Conservation (phyloP, 768 basidiomycete species). For the Tylopilus vinaceipallidus region DNA sequence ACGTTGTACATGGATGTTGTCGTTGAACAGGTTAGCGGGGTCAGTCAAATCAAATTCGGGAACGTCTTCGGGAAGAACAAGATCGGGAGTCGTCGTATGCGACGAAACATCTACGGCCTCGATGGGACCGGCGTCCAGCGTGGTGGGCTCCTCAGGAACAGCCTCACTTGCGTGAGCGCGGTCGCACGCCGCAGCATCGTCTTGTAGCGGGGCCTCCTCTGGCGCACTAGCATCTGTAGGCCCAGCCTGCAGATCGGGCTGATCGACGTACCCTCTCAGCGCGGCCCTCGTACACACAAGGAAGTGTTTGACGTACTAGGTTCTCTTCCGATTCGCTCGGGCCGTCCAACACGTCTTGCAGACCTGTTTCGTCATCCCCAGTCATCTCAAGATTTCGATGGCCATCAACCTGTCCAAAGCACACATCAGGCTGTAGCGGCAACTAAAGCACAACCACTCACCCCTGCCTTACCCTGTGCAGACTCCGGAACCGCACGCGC, state of each 20-base stretch:
- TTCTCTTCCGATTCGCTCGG: not conserved
- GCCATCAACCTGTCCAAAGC: too few relatives aligned
- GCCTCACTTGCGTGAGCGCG: not conserved
- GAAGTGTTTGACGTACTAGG: not conserved
- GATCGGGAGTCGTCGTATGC: constrained; percentile 6
- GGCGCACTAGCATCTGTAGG: not conserved
- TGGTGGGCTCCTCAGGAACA: not conserved
- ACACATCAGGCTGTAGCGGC: too few relatives aligned
- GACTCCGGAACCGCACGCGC: too few relatives aligned
- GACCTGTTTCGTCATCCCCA: too few relatives aligned
- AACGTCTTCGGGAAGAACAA: constrained; percentile 16
- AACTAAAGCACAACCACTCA: too few relatives aligned
- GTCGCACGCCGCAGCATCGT: constrained; percentile 1
- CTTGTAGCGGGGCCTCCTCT: not conserved
- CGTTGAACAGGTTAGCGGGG: too few relatives aligned
- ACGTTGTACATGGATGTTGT: not conserved
- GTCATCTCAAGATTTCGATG: too few relatives aligned
- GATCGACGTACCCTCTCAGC: not conserved
- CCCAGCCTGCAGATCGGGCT: not conserved
- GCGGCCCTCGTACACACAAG: not conserved
- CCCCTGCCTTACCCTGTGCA: too few relatives aligned
- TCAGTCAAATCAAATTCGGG: too few relatives aligned
- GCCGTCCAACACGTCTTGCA: too few relatives aligned
- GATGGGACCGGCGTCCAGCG: not conserved
- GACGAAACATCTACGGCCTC: not conserved